phyloP scores from a whole-genome alignment of 2,329 filamentous ascomycete genomes.

The Phialemonium atrogriseum region DNA sequence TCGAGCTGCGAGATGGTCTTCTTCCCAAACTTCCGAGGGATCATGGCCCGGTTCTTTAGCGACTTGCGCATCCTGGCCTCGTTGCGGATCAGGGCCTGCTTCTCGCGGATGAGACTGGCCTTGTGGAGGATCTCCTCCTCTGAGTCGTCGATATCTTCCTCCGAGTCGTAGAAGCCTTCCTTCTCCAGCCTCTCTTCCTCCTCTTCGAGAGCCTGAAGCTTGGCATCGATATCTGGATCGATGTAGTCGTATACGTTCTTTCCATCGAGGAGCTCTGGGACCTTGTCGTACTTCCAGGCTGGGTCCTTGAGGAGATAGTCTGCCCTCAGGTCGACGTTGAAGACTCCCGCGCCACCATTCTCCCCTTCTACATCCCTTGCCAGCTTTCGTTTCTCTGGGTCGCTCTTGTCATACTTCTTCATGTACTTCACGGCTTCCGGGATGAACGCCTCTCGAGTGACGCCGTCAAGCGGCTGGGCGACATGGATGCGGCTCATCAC shows the following conservation, averaged over 20 bases:
- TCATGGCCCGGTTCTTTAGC: slow-evolving; percentile 92
- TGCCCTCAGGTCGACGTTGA: slow-evolving; percentile 84
- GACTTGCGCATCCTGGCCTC: slow-evolving; percentile 92
- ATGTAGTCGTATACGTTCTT: slow-evolving; percentile 98
- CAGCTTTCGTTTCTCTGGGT: slow-evolving; percentile 74
- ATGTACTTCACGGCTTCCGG: slow-evolving; percentile 73
- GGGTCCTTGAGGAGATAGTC: slow-evolving; percentile 82
- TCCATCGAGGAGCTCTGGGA: slow-evolving; percentile 87
- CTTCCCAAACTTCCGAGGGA: slow-evolving; percentile 73
- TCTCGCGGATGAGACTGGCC: slow-evolving; percentile 91
- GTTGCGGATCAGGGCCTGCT: slow-evolving; percentile 85
- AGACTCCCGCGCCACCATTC: slow-evolving; percentile 91
- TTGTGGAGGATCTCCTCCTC: slow-evolving; percentile 87
- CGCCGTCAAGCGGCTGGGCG: slow-evolving; percentile 80
- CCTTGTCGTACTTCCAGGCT: slow-evolving; percentile 94
- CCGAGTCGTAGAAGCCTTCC: slow-evolving; percentile 89
- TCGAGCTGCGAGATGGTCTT: slow-evolving; percentile 85
- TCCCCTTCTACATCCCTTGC: slow-evolving; percentile 85
- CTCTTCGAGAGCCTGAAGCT: slow-evolving; percentile 83
- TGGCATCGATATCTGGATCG: slow-evolving; percentile 91
- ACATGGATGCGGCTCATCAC: slow-evolving; percentile 94
- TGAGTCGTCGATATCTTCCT: slow-evolving; percentile 73
- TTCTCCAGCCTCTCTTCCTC: slow-evolving; percentile 90
- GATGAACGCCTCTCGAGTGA: slow-evolving; percentile 73
- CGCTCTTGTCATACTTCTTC: slow-evolving; percentile 84